Conservation (phyloP, 1,284 basidiomycete species). For the Anthracocystis walkeri region DNA sequence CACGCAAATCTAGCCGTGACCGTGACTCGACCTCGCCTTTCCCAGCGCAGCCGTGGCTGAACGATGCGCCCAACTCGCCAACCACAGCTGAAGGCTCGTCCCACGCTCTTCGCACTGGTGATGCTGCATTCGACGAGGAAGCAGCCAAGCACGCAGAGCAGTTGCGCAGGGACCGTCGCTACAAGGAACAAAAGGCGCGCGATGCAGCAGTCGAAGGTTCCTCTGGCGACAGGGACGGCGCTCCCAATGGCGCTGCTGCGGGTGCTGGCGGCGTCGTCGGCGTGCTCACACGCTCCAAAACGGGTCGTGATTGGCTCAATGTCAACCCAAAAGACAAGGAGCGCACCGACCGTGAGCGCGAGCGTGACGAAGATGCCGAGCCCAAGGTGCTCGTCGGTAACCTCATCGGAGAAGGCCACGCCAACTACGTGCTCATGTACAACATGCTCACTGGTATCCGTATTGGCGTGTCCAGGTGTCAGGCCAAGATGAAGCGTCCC, state of each 20-base stretch:
- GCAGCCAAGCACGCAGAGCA: constrained; percentile 64
- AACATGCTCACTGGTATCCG: constrained; percentile 99
- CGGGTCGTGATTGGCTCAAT: constrained; percentile 38
- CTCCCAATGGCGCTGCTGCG: constrained; percentile 1
- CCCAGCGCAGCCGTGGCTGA: constrained; percentile 26
- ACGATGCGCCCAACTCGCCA: constrained; percentile 41
- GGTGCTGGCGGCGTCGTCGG: constrained; percentile 29
- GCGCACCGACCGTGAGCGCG: constrained; percentile 30
- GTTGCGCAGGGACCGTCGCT: constrained; percentile 59
- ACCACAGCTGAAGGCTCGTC: constrained; percentile 26
- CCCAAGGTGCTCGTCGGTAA: constrained; percentile 84
- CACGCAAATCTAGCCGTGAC: constrained; percentile 44
- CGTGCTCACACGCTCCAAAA: constrained; percentile 44
- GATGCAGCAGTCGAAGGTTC: constrained; percentile 43
- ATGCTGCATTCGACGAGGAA: constrained; percentile 66
- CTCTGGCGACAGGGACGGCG: constrained; percentile 17
- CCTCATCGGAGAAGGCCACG: constrained; percentile 94
- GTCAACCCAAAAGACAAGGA: constrained; percentile 33
- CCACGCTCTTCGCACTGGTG: constrained; percentile 58
- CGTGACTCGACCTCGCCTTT: constrained; percentile 31
- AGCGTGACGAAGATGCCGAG: constrained; percentile 48
- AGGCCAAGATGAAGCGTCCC: constrained; percentile 89
- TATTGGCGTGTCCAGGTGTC: constrained; percentile 92
- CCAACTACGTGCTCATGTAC: constrained; percentile 99
- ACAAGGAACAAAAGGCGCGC: constrained; percentile 58